A percentile compares a stretch with the other conserved stretches of the same genome.
These are phyloP conservation scores for Raphanus sativus DNA, from an alignment of 345 rosid genomes.

Conservation along the genomic window DNA sequence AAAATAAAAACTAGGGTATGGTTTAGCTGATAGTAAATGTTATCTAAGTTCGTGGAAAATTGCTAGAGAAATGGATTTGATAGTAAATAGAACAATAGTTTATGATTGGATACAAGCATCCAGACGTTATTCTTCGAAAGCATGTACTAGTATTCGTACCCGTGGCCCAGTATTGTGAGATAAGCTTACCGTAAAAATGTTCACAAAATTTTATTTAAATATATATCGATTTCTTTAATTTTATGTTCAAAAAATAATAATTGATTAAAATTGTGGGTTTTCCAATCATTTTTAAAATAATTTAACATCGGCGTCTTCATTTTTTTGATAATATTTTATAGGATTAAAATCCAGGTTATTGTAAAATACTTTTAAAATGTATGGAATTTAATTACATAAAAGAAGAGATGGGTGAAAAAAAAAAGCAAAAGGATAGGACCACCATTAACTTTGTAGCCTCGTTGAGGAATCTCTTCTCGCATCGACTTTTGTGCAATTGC, in stretches of 20 bases:
- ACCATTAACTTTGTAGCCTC: conserved; percentile 47
- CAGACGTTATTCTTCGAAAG: background rate
- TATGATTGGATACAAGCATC: background rate
- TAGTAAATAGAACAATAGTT: background rate
- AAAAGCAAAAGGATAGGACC: conserved; percentile 34
- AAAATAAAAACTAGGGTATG: no score
- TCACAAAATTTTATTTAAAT: background rate
- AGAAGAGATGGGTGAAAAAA: conserved; percentile 39
- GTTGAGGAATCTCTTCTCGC: conserved; percentile 64
- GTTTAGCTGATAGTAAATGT: no score
- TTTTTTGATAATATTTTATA: background rate
- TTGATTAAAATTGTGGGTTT: background rate
- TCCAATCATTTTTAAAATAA: no score
- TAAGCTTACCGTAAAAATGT: background rate
- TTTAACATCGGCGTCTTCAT: background rate
- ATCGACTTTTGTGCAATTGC: conserved; percentile 38
- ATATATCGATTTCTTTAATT: background rate
- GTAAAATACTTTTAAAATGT: background rate
- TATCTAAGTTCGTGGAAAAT: background rate
- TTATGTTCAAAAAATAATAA: no score
- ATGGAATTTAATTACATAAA: background rate
- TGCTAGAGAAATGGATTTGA: background rate
- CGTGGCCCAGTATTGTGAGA: background rate
- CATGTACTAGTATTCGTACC: background rate
- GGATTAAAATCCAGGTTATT: background rate